Conservation (phyloP, 345 rosid genomes). For the Ricinus communis region DNA sequence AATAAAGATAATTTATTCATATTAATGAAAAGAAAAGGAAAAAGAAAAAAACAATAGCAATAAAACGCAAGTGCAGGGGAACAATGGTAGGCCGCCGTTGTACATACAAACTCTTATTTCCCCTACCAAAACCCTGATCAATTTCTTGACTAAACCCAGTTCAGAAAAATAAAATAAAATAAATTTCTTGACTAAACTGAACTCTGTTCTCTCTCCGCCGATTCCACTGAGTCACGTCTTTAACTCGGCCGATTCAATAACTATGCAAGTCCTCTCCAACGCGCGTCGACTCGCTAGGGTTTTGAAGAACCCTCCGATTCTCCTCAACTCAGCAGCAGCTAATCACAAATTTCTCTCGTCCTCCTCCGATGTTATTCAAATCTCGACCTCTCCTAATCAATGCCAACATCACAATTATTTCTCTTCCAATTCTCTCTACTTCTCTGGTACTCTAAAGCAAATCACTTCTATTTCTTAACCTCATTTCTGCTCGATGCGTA, state of each 20-base stretch:
- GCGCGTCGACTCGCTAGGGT: slow-evolving; percentile 43
- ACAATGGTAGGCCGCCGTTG: slow-evolving; percentile 4
- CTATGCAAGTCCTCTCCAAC: slow-evolving; percentile 45
- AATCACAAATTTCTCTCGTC: slow-evolving; percentile 29
- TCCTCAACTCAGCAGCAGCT: slow-evolving; percentile 16
- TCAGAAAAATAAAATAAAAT: too few relatives aligned
- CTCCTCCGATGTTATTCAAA: slow-evolving; percentile 30
- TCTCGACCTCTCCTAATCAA: slow-evolving; percentile 26
- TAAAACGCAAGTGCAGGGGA: slow-evolving; percentile 12
- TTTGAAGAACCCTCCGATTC: slow-evolving; percentile 27
- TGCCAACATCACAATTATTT: slow-evolving; percentile 18
- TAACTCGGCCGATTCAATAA: slow-evolving; percentile 1
- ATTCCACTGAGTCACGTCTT: not conserved
- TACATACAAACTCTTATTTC: not conserved
- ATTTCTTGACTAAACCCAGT: not conserved
- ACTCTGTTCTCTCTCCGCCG: not conserved
- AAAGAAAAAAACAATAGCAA: too few relatives aligned
- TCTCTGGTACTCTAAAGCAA: slow-evolving; percentile 31
- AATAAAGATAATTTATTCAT: too few relatives aligned
- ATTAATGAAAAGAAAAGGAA: too few relatives aligned
- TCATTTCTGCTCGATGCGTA: too few relatives aligned
- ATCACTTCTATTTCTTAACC: too few relatives aligned
- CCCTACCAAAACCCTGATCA: slow-evolving; percentile 7
- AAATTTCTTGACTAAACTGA: not conserved
- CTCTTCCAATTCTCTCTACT: slow-evolving; percentile 14